A percentile compares a stretch with the other conserved stretches of the same genome.
These are phyloP conservation scores for Boletus subcaerulescens DNA, from an alignment of 768 basidiomycete species.

Conservation along the genomic window DNA sequence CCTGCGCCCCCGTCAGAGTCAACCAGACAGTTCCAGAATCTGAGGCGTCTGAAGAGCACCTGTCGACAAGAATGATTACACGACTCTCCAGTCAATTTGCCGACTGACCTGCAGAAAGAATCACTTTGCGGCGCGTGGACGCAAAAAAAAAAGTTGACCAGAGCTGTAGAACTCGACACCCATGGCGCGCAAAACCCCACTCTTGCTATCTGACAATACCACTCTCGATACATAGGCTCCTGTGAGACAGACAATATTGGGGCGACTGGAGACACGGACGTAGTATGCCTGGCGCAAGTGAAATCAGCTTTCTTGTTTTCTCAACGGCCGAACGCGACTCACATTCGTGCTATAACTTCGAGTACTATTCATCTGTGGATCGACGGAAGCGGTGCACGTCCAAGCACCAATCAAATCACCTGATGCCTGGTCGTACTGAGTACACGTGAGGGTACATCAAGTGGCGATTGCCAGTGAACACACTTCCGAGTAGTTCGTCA, in stretches of 20 bases:
- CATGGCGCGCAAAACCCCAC: slow-evolving; percentile 7
- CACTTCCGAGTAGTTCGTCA: slow-evolving; percentile 1
- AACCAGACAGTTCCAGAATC: slow-evolving; percentile 34
- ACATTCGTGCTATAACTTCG: slow-evolving; percentile 16
- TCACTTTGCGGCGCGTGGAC: slow-evolving; percentile 18
- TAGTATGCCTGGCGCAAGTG: slow-evolving; percentile 13
- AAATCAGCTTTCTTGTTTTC: background rate
- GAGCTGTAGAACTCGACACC: slow-evolving; percentile 22
- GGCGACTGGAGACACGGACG: slow-evolving; percentile 14
- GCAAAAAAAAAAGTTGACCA: slow-evolving; percentile 16
- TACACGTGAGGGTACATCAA: background rate
- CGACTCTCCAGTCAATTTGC: background rate
- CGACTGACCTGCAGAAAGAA: slow-evolving; percentile 15
- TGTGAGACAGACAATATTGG: slow-evolving; percentile 24
- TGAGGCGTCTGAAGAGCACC: slow-evolving; percentile 34
- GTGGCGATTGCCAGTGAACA: background rate
- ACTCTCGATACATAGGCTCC: slow-evolving; percentile 25
- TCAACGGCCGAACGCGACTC: background rate
- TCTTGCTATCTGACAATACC: slow-evolving; percentile 6
- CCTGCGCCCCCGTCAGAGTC: slow-evolving; percentile 1
- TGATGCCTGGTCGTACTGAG: slow-evolving; percentile 5
- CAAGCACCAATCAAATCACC: slow-evolving; percentile 15
- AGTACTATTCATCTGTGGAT: slow-evolving; percentile 15
- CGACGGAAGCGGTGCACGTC: slow-evolving; percentile 16
- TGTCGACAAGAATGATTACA: background rate